phyloP scores from a whole-genome alignment of 2,329 filamentous ascomycete species.

The Trichoderma guizhouense region DNA sequence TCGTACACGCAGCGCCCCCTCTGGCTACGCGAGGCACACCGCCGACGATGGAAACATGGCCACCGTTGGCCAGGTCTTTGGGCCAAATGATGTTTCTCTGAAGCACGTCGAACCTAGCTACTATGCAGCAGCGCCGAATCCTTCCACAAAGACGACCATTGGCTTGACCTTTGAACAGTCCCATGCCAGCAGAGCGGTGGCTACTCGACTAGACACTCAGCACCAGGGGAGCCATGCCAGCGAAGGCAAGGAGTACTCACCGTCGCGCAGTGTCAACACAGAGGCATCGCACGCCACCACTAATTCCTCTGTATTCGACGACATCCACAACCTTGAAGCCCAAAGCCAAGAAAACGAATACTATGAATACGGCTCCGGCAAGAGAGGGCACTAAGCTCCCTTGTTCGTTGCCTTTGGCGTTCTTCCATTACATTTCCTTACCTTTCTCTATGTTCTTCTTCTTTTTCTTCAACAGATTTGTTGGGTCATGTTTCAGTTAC shows the following conservation, averaged over 20 bases:
- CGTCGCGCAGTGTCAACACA: constrained; percentile 25
- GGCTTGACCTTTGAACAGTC: constrained; percentile 24
- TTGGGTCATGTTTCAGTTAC: constrained; percentile 1
- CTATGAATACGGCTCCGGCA: constrained; percentile 15
- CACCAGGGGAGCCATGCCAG: constrained; percentile 38
- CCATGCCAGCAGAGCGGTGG: background rate
- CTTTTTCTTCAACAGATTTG: background rate
- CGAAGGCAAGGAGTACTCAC: constrained; percentile 25
- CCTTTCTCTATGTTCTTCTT: background rate
- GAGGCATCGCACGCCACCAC: constrained; percentile 19
- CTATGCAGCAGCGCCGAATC: background rate
- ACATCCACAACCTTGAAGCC: constrained; percentile 32
- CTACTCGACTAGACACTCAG: background rate
- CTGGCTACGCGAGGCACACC: constrained; percentile 26
- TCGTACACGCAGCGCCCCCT: constrained; percentile 32
- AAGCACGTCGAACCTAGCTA: constrained; percentile 26
- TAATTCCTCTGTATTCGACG: constrained; percentile 26
- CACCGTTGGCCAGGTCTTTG: constrained; percentile 32
- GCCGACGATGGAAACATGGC: constrained; percentile 26
- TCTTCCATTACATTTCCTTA: background rate
- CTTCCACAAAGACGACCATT: constrained; percentile 4
- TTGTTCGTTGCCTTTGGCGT: background rate
- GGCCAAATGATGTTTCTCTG: constrained; percentile 37
- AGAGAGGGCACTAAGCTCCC: background rate
- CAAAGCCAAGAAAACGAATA: constrained; percentile 29